Percentiles rank a stretch among this genome's conserved stretches.
Evolutionary conservation across 2,329 filamentous ascomycete genomes (phyloP).

Genomic region (Aphanocladium album): DNA sequence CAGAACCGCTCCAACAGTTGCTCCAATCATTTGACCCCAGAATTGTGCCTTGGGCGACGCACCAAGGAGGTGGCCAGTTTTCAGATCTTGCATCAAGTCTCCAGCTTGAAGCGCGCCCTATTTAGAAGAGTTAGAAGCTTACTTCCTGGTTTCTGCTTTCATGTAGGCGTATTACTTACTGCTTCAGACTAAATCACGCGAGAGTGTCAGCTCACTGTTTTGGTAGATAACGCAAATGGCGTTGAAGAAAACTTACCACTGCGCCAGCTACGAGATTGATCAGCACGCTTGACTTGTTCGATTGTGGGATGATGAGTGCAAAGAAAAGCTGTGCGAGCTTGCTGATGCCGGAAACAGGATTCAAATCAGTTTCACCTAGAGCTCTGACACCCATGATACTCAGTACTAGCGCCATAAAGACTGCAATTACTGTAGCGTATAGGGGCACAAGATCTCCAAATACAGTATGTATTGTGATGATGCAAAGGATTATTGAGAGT

Average conservation of each 20-base stretch:
- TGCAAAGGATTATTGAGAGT: constrained; percentile 72
- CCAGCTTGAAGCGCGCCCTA: constrained; percentile 83
- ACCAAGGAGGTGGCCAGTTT: constrained; percentile 88
- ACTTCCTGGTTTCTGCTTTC: not conserved
- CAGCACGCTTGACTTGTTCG: constrained; percentile 78
- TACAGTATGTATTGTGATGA: constrained; percentile 72
- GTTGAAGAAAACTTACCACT: constrained; percentile 43
- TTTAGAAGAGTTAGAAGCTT: constrained; percentile 1
- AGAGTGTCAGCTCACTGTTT: not conserved
- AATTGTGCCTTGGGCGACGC: constrained; percentile 94
- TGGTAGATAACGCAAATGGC: not conserved
- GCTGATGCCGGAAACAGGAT: constrained; percentile 92
- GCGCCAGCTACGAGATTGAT: constrained; percentile 95
- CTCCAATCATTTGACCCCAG: constrained; percentile 91
- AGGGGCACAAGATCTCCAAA: constrained; percentile 81
- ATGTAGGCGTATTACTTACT: constrained; percentile 21
- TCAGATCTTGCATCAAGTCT: constrained; percentile 94
- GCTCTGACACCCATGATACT: constrained; percentile 71
- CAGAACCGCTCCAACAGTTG: constrained; percentile 76
- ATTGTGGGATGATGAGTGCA: constrained; percentile 77
- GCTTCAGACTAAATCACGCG: constrained; percentile 32
- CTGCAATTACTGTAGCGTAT: constrained; percentile 69
- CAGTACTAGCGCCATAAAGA: constrained; percentile 73
- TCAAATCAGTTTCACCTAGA: constrained; percentile 81
- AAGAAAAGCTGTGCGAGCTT: constrained; percentile 96